Conservation (phyloP, 768 basidiomycete genomes). For the Hydnum rufescens region DNA sequence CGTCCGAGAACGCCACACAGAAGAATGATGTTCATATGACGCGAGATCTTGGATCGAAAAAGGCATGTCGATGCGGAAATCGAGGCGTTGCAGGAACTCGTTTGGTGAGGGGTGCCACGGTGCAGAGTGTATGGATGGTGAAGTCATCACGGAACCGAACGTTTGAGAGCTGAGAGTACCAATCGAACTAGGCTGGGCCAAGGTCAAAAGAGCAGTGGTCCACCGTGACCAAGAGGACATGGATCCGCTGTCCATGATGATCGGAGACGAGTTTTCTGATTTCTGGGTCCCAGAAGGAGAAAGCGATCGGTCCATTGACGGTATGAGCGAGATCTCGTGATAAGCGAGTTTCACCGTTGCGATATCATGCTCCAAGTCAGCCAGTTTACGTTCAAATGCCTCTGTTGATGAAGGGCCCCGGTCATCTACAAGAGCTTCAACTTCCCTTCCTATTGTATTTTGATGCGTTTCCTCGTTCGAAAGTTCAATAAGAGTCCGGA, state of each 20-base stretch:
- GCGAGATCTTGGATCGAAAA: not conserved
- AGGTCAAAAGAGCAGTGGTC: not conserved
- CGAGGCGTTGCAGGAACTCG: not conserved
- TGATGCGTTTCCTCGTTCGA: not conserved
- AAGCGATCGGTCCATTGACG: not conserved
- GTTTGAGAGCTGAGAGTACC: not conserved
- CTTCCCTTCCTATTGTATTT: conserved; percentile 18
- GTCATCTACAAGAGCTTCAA: conserved; percentile 17
- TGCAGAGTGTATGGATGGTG: not conserved
- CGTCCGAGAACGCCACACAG: no score
- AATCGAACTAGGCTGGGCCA: not conserved
- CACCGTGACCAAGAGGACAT: not conserved
- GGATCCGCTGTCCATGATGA: not conserved
- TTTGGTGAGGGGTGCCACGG: not conserved
- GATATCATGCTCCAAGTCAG: conserved; percentile 59
- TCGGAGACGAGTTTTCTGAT: not conserved
- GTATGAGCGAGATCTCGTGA: conserved; percentile 23
- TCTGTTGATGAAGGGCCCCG: conserved; percentile 32
- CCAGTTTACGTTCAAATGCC: conserved; percentile 38
- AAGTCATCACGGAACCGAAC: not conserved
- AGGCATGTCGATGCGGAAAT: not conserved
- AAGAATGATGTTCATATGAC: no score
- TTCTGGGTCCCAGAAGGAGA: no score
- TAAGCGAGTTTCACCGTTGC: conserved; percentile 41
- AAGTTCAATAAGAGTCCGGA: conserved; percentile 36